Conservation (phyloP, 805 yeast species). For the Kodamaea neixiangensis region DNA sequence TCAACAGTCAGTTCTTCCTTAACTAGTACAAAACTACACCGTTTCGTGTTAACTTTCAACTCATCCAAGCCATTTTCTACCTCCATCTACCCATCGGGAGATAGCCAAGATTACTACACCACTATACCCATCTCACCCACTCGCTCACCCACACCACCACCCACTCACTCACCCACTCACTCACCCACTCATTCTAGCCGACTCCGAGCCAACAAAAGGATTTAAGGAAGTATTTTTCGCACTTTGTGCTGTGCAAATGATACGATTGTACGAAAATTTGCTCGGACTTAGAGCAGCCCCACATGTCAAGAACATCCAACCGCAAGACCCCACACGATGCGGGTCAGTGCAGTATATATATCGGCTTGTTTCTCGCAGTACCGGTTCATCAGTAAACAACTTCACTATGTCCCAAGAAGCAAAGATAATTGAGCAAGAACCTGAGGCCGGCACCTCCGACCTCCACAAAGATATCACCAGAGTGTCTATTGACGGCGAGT, state of each 20-base stretch:
- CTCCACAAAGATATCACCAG: constrained; percentile 2
- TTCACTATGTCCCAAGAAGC: constrained; percentile 4
- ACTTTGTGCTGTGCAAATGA: neutral
- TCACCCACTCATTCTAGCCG: too few species aligned
- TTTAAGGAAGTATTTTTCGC: neutral
- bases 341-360: neutral
- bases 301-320: neutral
- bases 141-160: too few species aligned
- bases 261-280: neutral
- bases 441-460: neutral
- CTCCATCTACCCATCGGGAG: too few species aligned
- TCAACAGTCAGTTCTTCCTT: too few species aligned
- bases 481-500: constrained; percentile 51
- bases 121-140: neutral
- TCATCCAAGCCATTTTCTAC: too few species aligned
- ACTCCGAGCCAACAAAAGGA: neutral
- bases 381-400: too few species aligned
- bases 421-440: neutral
- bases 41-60: too few species aligned
- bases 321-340: neutral
- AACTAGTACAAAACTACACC: too few species aligned
- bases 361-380: neutral
- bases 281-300: neutral
- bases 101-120: neutral
- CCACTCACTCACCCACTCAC: too few species aligned